Conservation (phyloP, 148 eudicot genomes). For the Cornus suecica region DNA sequence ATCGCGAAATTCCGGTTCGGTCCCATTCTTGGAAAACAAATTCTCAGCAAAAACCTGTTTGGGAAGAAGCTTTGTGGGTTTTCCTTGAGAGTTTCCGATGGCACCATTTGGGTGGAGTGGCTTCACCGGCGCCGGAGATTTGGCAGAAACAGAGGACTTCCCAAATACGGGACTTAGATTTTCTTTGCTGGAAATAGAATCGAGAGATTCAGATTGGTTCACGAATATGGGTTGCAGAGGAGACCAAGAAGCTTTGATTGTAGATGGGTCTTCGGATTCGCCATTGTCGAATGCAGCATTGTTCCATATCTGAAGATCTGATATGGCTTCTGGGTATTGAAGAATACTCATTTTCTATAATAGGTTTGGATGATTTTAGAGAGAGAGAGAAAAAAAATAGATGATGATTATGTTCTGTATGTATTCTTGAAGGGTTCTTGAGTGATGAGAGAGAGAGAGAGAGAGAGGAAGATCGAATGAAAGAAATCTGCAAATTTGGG, state of each 20-base stretch:
- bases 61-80: conserved; percentile 8
- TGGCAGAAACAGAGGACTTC: conserved; percentile 27
- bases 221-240: conserved; percentile 30
- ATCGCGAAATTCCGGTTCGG: conserved; percentile 15
- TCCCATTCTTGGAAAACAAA: neutral
- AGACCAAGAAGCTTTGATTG: conserved; percentile 23
- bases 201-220: conserved; percentile 34
- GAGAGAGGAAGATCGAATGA: neutral
- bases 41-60: conserved; percentile 24
- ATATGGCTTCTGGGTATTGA: conserved; percentile 39
- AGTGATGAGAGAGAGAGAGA: neutral
- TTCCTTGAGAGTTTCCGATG: conserved; percentile 19
- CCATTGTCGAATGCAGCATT: conserved; percentile 72
- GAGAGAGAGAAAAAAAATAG: conserved; percentile 1
- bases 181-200: conserved; percentile 58
- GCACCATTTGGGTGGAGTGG: conserved; percentile 26
- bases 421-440: conserved; percentile 17
- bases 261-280: conserved; percentile 29
- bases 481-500: neutral
- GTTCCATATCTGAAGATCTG: conserved; percentile 74
- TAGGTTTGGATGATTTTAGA: neutral
- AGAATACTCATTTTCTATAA: conserved; percentile 37
- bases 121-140: conserved; percentile 25
- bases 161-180: conserved; percentile 33
- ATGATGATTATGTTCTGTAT: conserved; percentile 1